These are phyloP conservation scores for Piper longum DNA, from an alignment of 164 flowering plant species.

Conservation along the genomic window DNA sequence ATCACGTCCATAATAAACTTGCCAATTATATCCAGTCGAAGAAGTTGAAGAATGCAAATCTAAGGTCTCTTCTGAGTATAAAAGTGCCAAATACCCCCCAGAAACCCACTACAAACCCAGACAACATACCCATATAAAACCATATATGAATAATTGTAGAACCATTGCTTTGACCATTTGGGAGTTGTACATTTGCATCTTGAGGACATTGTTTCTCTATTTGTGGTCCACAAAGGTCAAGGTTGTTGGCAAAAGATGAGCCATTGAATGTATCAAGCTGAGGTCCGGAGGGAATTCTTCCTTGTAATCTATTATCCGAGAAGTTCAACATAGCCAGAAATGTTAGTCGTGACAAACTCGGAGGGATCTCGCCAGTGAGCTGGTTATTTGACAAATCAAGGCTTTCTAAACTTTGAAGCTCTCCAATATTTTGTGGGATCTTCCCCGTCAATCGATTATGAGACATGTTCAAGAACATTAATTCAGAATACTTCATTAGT, in stretches of 20 bases:
- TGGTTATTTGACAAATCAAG: constrained; percentile 1
- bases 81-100: no score
- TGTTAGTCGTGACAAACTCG: not conserved
- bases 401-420: not conserved
- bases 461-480: not conserved
- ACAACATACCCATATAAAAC: no score
- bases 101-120: no score
- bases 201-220: not conserved
- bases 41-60: no score
- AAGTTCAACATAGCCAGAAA: not conserved
- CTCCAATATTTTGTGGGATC: not conserved
- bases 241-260: not conserved
- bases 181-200: no score
- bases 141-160: no score
- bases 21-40: no score
- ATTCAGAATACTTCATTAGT: not conserved
- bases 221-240: not conserved
- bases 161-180: no score
- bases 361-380: not conserved
- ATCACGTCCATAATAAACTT: no score
- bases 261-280: not conserved
- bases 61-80: no score
- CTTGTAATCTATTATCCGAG: not conserved
- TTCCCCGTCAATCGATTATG: not conserved
- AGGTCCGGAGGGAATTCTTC: not conserved